A percentile compares a stretch with the other conserved stretches of the same genome.
These are phyloP conservation scores for Amanita jacksonii DNA, from an alignment of 768 basidiomycete species.

Conservation along the genomic window DNA sequence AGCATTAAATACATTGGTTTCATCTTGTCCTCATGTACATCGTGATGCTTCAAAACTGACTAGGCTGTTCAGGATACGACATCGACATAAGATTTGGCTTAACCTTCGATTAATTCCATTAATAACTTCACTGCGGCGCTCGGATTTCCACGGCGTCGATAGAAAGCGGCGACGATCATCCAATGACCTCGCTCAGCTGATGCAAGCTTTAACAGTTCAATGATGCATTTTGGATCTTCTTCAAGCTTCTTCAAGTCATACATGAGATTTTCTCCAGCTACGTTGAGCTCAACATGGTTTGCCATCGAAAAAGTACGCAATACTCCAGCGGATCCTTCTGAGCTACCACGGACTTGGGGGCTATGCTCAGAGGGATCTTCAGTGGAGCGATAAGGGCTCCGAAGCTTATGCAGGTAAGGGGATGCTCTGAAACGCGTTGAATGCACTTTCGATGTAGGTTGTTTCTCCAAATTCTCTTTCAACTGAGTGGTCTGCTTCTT, in stretches of 20 bases:
- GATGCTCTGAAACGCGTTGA: no score
- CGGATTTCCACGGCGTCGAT: conserved; percentile 40
- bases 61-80: conserved; percentile 6
- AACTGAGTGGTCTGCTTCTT: no score
- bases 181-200: conserved; percentile 41
- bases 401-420: no score
- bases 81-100: conserved; percentile 4
- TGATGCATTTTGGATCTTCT: conserved; percentile 34
- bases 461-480: no score
- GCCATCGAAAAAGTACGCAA: conserved; percentile 17
- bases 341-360: no score
- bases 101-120: conserved; percentile 39
- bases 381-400: no score
- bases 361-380: no score
- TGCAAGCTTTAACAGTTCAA: conserved; percentile 34
- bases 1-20: conserved; percentile 45
- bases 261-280: conserved; percentile 30
- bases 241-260: conserved; percentile 35
- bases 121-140: conserved; percentile 34
- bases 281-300: conserved; percentile 22
- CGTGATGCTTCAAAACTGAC: conserved; percentile 31
- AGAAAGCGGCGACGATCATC: conserved; percentile 45
- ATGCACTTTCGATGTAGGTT: no score
- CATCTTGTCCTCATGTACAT: conserved; percentile 27
- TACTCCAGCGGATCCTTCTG: no score